Base-by-base conservation (phyloP, 75 land plant species). In the Pinus albicaulis region DNA sequence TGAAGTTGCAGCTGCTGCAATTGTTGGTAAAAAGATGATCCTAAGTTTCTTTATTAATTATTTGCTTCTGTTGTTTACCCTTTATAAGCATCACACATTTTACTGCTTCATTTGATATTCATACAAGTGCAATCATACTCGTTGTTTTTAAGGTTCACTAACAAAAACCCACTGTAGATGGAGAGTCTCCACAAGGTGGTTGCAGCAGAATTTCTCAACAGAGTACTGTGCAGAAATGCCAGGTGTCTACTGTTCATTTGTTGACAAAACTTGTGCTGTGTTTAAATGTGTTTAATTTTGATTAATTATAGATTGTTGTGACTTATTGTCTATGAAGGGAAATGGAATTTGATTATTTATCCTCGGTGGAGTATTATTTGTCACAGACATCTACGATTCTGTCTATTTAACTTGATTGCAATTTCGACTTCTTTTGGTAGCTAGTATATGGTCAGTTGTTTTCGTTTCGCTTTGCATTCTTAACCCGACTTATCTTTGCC, bases 1-100 rank as follows among this genome's bases (percentile, higher is more conserved):
- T 36, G 87, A 82, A 61, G 74, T 60, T 22, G 81, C 76, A 71
- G 78, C 89, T 4, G 70, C 88, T 26, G 55, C 86, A 3, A 72
- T 91, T 36, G 78, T 84, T 60, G 85, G 88, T 82, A 74, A 64
- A 17, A 5, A 74, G 72, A 12, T 56, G 26, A 28, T 11, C 22
- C 22, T 4, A 36, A 38, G 24, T 61, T 8, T 61, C 13, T 61
- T 25, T 24, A 25, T 26, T 11, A 14, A 24, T 25, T 24, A 25
- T 61, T 48, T 61, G 64, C 28, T 61, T 61, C 28, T 12, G 11
- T 48, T 10, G 53, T 48, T 48, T 48, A 48, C 1, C 53, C 53
- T 61, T n/a, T 61, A 23, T 61, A 61, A n/a, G 26, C 24, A 25
- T 61, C 24, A 24, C 22, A 26, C 28, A 61, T 24, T 22, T 61